phyloP scores from a whole-genome alignment of 2,329 filamentous ascomycete genomes.

The Xenosphaeropsis pyriputrescens region DNA sequence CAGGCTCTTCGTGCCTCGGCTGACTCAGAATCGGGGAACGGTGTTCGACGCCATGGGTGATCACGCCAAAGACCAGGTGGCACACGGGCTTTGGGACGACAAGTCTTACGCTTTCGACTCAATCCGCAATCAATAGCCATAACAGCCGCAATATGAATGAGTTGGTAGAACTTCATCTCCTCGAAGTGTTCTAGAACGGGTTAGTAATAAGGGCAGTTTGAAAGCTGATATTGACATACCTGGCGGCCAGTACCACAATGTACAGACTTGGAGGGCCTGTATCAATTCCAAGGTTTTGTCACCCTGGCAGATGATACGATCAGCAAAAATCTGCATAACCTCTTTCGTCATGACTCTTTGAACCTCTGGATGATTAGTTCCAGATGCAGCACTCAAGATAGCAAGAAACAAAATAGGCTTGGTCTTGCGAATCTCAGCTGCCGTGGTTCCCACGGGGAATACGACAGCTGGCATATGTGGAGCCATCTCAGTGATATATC shows the following conservation, averaged over 20 bases:
- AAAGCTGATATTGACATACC: background rate
- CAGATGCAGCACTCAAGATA: slow-evolving; percentile 46
- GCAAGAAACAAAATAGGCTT: slow-evolving; percentile 58
- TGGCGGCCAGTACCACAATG: slow-evolving; percentile 30
- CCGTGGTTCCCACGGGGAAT: slow-evolving; percentile 37
- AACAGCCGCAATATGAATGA: slow-evolving; percentile 33
- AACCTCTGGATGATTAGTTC: slow-evolving; percentile 30
- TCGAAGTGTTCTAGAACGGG: slow-evolving; percentile 24
- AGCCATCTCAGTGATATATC: slow-evolving; percentile 45
- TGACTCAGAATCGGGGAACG: slow-evolving; percentile 17
- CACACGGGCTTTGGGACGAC: slow-evolving; percentile 9
- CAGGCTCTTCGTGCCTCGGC: slow-evolving; percentile 19
- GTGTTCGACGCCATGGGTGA: slow-evolving; percentile 25
- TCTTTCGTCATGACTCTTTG: slow-evolving; percentile 29
- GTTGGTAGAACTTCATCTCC: slow-evolving; percentile 33
- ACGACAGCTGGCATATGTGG: slow-evolving; percentile 47
- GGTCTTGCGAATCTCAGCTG: slow-evolving; percentile 36
- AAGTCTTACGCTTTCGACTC: slow-evolving; percentile 15
- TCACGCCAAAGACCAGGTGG: slow-evolving; percentile 25
- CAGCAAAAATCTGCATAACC: slow-evolving; percentile 29
- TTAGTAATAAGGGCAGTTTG: too few relatives aligned
- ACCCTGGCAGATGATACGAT: slow-evolving; percentile 29
- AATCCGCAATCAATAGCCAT: slow-evolving; percentile 27
- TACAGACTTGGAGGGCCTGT: slow-evolving; percentile 31
- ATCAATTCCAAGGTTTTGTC: slow-evolving; percentile 35